phyloP scores from a whole-genome alignment of 2,329 filamentous ascomycete species.

The Ramichloridium luteum region DNA sequence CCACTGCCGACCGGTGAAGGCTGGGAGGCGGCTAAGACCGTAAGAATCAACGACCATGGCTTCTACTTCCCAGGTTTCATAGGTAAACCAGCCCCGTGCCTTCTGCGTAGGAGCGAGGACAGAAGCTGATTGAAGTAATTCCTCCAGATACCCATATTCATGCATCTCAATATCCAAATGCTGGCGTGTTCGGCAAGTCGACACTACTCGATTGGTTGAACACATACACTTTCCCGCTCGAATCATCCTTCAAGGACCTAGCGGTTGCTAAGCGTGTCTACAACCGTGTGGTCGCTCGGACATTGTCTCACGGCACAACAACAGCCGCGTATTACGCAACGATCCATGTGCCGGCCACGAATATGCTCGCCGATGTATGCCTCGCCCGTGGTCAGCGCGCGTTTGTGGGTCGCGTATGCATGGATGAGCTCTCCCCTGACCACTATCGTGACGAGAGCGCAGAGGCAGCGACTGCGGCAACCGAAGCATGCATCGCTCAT shows the following conservation, averaged over 20 bases:
- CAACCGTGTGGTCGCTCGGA: slow-evolving; percentile 62
- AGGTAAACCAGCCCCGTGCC: slow-evolving; percentile 34
- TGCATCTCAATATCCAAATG: slow-evolving; percentile 88
- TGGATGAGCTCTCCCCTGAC: slow-evolving; percentile 64
- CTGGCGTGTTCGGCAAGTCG: slow-evolving; percentile 83
- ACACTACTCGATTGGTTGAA: slow-evolving; percentile 90
- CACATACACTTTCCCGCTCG: slow-evolving; percentile 89
- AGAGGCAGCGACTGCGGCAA: slow-evolving; percentile 44
- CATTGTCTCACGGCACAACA: slow-evolving; percentile 81
- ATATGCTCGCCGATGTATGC: slow-evolving; percentile 76
- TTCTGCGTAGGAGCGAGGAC: slow-evolving; percentile 1
- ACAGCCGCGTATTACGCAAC: slow-evolving; percentile 93
- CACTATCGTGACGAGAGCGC: slow-evolving; percentile 68
- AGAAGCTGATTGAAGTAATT: slow-evolving; percentile 1
- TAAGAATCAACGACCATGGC: slow-evolving; percentile 35
- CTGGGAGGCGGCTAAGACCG: slow-evolving; percentile 31
- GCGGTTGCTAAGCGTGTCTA: slow-evolving; percentile 60
- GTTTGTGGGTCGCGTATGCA: slow-evolving; percentile 87
- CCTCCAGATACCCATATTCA: slow-evolving; percentile 84
- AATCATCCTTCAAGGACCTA: slow-evolving; percentile 58
- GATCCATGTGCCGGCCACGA: slow-evolving; percentile 75
- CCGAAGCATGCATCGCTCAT: slow-evolving; percentile 39
- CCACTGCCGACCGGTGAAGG: slow-evolving; percentile 17
- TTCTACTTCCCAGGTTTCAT: slow-evolving; percentile 83
- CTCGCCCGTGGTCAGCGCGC: slow-evolving; percentile 71